Conservation (phyloP, 2,329 filamentous ascomycete species). For the Diaporthe citriasiana region DNA sequence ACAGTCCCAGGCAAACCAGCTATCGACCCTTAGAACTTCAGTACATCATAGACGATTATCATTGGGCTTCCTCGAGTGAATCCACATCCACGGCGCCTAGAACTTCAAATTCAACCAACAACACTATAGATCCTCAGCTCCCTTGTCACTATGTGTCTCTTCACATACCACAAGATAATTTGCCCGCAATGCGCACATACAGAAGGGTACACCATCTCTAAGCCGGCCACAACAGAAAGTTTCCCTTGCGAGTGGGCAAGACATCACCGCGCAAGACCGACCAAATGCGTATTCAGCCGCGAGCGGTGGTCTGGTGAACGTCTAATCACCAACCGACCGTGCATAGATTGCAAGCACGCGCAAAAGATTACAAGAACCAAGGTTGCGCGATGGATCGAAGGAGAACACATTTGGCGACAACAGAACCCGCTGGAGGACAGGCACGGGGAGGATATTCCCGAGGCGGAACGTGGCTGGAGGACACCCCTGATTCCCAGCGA, state of each 20-base stretch:
- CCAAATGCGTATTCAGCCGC: neutral
- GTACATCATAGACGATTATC: neutral
- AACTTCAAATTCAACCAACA: neutral
- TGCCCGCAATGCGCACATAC: neutral
- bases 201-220: neutral
- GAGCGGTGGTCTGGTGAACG: neutral
- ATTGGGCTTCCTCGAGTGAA: neutral
- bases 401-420: neutral
- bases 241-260: neutral
- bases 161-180: neutral
- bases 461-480: neutral
- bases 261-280: neutral
- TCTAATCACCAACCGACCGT: neutral
- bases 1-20: neutral
- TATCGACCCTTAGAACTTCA: neutral
- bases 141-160: neutral
- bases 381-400: neutral
- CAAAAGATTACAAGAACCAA: too few species aligned
- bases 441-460: neutral
- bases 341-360: neutral
- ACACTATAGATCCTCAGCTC: neutral
- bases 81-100: neutral
- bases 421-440: neutral
- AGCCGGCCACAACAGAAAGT: rapidly evolving
- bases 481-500: too few species aligned